Conservation (phyloP, 352 stramenopile genomes). For the Globisporangium perplexum region DNA sequence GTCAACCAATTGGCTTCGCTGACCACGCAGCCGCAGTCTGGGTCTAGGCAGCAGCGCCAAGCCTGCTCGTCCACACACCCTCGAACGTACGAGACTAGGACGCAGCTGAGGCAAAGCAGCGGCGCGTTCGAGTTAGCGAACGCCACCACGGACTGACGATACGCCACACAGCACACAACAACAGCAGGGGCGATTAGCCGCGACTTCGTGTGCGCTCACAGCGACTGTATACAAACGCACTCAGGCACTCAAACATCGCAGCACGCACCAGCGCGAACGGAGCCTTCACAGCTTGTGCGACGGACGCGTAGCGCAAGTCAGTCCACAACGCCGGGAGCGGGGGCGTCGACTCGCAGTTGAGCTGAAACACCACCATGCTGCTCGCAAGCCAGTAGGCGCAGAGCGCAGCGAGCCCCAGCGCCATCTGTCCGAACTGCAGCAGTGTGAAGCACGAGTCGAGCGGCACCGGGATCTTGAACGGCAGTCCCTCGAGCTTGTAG, state of each 20-base stretch:
- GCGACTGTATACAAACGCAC: neutral
- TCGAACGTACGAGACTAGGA: constrained; percentile 22
- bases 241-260: neutral
- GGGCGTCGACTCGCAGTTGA: constrained; percentile 50
- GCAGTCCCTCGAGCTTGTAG: constrained; percentile 17
- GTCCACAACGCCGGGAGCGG: constrained; percentile 56
- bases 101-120: constrained; percentile 23
- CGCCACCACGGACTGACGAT: constrained; percentile 23
- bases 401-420: constrained; percentile 20
- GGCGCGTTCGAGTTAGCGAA: constrained; percentile 35
- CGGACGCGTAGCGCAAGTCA: constrained; percentile 37
- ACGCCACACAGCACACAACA: neutral
- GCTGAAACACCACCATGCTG: constrained; percentile 31
- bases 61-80: neutral
- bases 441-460: constrained; percentile 34
- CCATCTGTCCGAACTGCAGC: constrained; percentile 21
- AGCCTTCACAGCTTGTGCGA: constrained; percentile 29
- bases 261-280: constrained; percentile 42
- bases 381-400: constrained; percentile 22
- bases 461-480: constrained; percentile 17
- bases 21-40: no score
- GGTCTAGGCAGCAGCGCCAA: no score
- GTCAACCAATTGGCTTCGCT: neutral
- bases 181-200: neutral
- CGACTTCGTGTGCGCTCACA: no score